Evolutionary conservation across 805 yeast species (phyloP).

Genomic region (Saccharomyces jurei): DNA sequence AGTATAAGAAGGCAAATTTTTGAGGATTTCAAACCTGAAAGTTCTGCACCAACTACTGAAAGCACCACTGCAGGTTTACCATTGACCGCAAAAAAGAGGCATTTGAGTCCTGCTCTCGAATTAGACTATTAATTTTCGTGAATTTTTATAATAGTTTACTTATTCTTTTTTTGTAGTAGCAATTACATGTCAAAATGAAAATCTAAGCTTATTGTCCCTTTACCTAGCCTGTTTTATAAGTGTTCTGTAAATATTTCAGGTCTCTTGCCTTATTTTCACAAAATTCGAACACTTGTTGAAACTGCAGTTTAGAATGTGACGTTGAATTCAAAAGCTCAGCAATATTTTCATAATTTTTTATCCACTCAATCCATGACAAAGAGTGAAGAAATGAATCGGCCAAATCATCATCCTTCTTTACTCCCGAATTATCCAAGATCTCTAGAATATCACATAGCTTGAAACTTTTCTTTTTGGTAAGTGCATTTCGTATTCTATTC

Average conservation of each 20-base stretch:
- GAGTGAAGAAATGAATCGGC: constrained; percentile 62
- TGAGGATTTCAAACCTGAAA: constrained; percentile 25
- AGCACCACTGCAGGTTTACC: constrained; percentile 3
- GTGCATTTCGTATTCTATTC: neutral
- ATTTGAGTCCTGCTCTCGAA: constrained; percentile 23
- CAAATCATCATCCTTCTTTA: constrained; percentile 53
- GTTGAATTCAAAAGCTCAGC: neutral
- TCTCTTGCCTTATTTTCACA: constrained; percentile 1
- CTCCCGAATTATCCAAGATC: constrained; percentile 11
- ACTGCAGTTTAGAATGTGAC: constrained; percentile 3
- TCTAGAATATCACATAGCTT: neutral
- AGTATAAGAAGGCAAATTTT: constrained; percentile 26
- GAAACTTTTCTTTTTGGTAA: neutral
- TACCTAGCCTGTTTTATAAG: neutral
- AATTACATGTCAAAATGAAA: neutral
- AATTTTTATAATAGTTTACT: too few relatives aligned
- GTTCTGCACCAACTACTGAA: constrained; percentile 10
- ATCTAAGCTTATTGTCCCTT: neutral
- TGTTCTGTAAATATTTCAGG: neutral
- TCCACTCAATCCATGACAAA: constrained; percentile 41
- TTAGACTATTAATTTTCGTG: constrained; percentile 27
- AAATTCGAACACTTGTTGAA: constrained; percentile 9
- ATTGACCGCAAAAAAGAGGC: constrained; percentile 20
- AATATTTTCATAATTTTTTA: constrained; percentile 18
- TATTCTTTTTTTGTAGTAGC: neutral